phyloP scores from a whole-genome alignment of 106 monocot genomes.

The Allium sativum region DNA sequence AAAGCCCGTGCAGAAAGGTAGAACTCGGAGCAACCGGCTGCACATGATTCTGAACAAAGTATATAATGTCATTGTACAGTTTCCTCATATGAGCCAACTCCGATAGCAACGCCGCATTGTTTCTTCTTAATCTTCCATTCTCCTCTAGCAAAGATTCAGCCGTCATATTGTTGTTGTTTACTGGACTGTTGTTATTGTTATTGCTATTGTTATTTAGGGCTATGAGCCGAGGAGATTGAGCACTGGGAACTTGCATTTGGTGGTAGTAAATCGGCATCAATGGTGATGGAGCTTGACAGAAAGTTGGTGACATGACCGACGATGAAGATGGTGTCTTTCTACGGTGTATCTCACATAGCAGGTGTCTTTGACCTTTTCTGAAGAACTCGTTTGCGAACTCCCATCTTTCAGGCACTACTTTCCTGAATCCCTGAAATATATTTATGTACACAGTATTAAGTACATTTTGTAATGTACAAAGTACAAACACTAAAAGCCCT shows the following conservation, averaged over 20 bases:
- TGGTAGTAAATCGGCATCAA: neutral
- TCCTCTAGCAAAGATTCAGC: constrained; percentile 56
- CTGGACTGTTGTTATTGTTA: neutral
- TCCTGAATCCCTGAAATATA: constrained; percentile 45
- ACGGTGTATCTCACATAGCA: constrained; percentile 60
- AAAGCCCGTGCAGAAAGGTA: constrained; percentile 6
- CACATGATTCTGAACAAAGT: constrained; percentile 95
- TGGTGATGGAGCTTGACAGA: neutral
- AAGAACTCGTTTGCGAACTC: constrained; percentile 81
- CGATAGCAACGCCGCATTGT: constrained; percentile 57
- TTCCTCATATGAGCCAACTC: constrained; percentile 85
- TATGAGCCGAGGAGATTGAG: neutral
- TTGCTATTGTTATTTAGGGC: neutral
- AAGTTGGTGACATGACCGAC: constrained; percentile 1
- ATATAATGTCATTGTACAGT: constrained; percentile 96
- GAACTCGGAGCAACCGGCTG: constrained; percentile 61
- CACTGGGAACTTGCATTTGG: neutral
- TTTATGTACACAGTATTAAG: too few relatives aligned
- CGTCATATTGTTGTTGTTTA: neutral
- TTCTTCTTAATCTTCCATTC: constrained; percentile 70
- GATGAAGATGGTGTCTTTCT: constrained; percentile 27
- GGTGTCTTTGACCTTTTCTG: constrained; percentile 41
- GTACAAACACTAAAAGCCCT: too few relatives aligned
- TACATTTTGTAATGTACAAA: too few relatives aligned
- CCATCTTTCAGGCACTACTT: constrained; percentile 72